Base-by-base conservation (phyloP, 2,329 filamentous ascomycete genomes). In the Calonectria naviculata region DNA sequence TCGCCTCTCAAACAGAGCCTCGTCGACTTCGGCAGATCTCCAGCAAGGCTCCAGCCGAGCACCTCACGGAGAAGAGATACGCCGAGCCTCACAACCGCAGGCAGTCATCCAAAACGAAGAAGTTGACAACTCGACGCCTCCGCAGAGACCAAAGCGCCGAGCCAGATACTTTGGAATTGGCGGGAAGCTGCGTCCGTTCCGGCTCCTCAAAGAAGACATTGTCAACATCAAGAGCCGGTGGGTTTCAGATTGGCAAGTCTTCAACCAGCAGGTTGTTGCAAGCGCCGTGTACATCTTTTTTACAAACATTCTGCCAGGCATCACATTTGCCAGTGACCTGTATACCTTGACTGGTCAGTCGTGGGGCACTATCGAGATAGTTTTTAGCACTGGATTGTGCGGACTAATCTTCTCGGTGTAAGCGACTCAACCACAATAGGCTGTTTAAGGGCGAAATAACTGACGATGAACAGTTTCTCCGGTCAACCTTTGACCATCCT, bases 251-350 rank as follows among this genome's bases (percentile, higher is more conserved):
- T 90, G 88, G 89, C 84, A 81, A 5, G 74, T 87, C 26, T 92
- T 93, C 80, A 92, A 92, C 76, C 91, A 93, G 76, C 82, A 92
- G 44, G 83, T 92, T 8, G 81, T 93, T 65, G 90, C 91, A 28
- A 91, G 89, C 76, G 88, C 90, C 1, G 87, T 92, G 34, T 92
- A 91, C 80, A 87, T 92, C 71, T 92, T 92, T 83, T 92, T 93
- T 78, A 92, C 90, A 31, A 92, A 92, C 77, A 84, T 93, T 7
- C 80, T 93, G 13, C 91, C 91, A 0, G 90, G 91, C 1, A 92
- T 93, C 76, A 93, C 91, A 0, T 93, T 93, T 80, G 90, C 90
- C 0, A 91, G 88, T 78, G 91, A 93, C 78, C 80, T 93, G 68
- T 91, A 91, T 77, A 87, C 88, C 5, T 81, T 90, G 72, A 93